Percentiles rank a stretch among this genome's conserved stretches.
Evolutionary conservation across 306 rosid genomes (phyloP).

Genomic region (Fragaria ananassa): DNA sequence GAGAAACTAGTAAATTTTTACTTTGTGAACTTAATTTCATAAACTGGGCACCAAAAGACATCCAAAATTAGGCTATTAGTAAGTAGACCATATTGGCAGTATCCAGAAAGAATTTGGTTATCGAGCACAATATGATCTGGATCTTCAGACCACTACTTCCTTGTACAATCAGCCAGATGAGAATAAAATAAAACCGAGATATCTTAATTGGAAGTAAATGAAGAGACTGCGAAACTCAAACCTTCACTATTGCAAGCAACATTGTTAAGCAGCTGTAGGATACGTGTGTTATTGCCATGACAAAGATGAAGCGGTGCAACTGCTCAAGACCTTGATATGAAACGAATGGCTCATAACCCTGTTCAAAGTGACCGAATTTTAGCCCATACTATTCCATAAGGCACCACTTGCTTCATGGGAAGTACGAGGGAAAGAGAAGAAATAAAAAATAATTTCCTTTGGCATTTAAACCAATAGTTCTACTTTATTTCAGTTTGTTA

Average conservation of each 20-base stretch:
- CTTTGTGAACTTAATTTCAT: not conserved
- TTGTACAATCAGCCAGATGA: not conserved
- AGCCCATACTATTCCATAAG: conserved; percentile 9
- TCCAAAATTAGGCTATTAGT: not conserved
- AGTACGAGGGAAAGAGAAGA: conserved; percentile 7
- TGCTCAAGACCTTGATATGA: conserved; percentile 96
- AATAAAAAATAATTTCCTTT: not conserved
- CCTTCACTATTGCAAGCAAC: conserved; percentile 97
- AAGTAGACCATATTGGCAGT: not conserved
- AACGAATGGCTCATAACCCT: conserved; percentile 95
- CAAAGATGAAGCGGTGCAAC: conserved; percentile 94
- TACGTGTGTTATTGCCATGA: conserved; percentile 94
- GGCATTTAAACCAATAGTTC: not conserved
- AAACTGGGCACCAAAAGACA: not conserved
- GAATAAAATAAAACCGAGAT: not conserved
- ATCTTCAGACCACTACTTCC: not conserved
- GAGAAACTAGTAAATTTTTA: not conserved
- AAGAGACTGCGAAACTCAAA: conserved; percentile 18
- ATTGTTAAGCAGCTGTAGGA: conserved; percentile 96
- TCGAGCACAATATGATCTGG: not conserved
- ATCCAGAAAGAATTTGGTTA: not conserved
- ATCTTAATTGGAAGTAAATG: not conserved
- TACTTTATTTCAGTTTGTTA: not conserved
- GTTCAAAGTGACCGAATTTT: conserved; percentile 27
- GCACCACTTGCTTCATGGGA: not conserved